Evolutionary conservation across 257 asterid genomes (phyloP), one percentile per base, ranked within the genome.

Genomic region (Jacaranda mimosifolia): DNA sequence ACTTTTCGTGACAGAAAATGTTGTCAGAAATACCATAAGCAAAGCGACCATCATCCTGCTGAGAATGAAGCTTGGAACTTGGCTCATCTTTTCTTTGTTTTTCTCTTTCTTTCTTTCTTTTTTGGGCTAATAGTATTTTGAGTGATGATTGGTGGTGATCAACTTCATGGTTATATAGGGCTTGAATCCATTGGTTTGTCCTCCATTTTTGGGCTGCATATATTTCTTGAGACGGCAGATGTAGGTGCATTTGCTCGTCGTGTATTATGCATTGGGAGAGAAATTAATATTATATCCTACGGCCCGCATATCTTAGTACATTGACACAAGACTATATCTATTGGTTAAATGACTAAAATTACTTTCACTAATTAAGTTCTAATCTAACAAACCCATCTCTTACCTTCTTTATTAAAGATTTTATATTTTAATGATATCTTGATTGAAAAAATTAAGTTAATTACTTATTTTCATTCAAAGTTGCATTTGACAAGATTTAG

Each of bases 1-100:
- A 62, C 78, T 63, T 62, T 45, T 73, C 0, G 19, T 70, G 26
- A 48, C 68, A 0, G n/a, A 73, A 5, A 46, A 67, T 45, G 18
- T 21, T 19, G 58, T 19, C 56, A 40, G 4, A 4, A 40, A 8
- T 5, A 3, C 45, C 4, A 40, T 40, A 4, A 40, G 45, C 7
- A 8, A 40, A 4, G 49, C 63, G 15, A 73, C 32, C 7, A 45
- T 3, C 1, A 45, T 19, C 17, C 12, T 11, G 4, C 13, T 73
- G 35, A 32, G 0, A 4, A 12, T 21, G 3, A n/a, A 10, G 13
- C 56, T 55, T 55, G 59, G 48, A 26, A 21, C 46, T 42, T 43
- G 13, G 32, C 36, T 73, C 48, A 45, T 43, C 42, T 18, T 59
- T 46, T 21, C 26, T 42, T 18, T 15, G 62, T 4, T 55, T 18